Conservation (phyloP, 2,329 filamentous ascomycete genomes). For the Boeremia lycopersici region DNA sequence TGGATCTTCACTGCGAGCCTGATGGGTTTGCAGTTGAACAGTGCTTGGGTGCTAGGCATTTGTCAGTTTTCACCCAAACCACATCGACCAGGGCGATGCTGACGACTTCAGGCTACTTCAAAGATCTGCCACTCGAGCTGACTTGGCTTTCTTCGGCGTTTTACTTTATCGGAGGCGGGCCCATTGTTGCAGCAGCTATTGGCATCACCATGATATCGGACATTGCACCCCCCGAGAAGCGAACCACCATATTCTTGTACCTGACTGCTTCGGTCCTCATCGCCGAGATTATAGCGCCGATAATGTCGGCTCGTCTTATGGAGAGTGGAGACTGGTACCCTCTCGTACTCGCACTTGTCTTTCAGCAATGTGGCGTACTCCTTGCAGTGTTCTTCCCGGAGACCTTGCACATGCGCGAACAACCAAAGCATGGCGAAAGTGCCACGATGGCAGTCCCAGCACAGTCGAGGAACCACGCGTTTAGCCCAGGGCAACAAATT, state of each 20-base stretch:
- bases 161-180: slow-evolving; percentile 55
- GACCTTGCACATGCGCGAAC: slow-evolving; percentile 43
- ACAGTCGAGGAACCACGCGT: slow-evolving; percentile 17
- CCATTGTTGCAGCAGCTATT: slow-evolving; percentile 54
- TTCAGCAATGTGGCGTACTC: slow-evolving; percentile 34
- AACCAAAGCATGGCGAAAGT: slow-evolving; percentile 32
- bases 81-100: background rate
- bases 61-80: slow-evolving; percentile 25
- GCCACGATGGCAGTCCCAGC: slow-evolving; percentile 18
- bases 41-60: slow-evolving; percentile 41
- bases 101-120: slow-evolving; percentile 35
- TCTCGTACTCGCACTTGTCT: slow-evolving; percentile 36
- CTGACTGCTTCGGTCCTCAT: slow-evolving; percentile 40
- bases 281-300: slow-evolving; percentile 42
- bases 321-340: slow-evolving; percentile 42
- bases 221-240: slow-evolving; percentile 54
- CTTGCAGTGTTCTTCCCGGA: slow-evolving; percentile 42
- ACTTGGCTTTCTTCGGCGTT: slow-evolving; percentile 57
- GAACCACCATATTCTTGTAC: slow-evolving; percentile 40
- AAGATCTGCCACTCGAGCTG: slow-evolving; percentile 51
- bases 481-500: slow-evolving; percentile 38
- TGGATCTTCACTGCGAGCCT: slow-evolving; percentile 52
- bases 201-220: slow-evolving; percentile 59
- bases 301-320: slow-evolving; percentile 43
- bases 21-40: slow-evolving; percentile 48